phyloP scores from a whole-genome alignment of 139 green algal species.

The Chlamydomonas applanata region DNA sequence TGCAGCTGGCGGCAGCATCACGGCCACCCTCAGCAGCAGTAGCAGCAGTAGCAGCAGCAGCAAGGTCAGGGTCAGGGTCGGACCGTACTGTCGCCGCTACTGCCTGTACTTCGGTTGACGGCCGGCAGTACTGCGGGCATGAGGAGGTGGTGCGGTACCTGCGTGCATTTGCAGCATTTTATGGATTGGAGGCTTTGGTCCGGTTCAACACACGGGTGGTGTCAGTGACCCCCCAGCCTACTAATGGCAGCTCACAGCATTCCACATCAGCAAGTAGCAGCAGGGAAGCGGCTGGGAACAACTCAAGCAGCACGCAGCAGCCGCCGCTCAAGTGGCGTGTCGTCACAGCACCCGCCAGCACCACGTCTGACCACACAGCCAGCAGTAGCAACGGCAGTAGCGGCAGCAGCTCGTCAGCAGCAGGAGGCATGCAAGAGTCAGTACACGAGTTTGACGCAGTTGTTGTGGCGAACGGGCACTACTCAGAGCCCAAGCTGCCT shows the following conservation, averaged over 20 bases:
- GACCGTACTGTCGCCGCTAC: not conserved
- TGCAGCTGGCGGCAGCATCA: constrained; percentile 18
- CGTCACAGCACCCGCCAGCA: not conserved
- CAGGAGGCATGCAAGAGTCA: not conserved
- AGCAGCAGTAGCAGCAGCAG: not conserved
- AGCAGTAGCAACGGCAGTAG: not conserved
- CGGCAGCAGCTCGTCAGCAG: constrained; percentile 10
- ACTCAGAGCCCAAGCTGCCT: constrained; percentile 64
- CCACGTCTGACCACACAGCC: not conserved
- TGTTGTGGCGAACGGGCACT: constrained; percentile 84
- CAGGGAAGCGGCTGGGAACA: not conserved
- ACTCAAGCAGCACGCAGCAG: not conserved
- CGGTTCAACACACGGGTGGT: constrained; percentile 41
- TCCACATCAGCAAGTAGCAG: not conserved
- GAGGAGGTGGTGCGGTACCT: constrained; percentile 65
- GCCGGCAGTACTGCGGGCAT: constrained; percentile 48
- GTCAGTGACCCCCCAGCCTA: not conserved
- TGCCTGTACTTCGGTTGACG: constrained; percentile 30
- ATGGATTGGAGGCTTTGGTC: constrained; percentile 35
- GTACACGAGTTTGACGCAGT: constrained; percentile 77
- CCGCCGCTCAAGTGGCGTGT: not conserved
- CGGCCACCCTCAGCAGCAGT: not conserved
- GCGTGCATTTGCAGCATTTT: constrained; percentile 49
- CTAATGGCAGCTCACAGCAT: not conserved
- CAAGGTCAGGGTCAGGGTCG: not conserved